phyloP scores from a whole-genome alignment of 495 filamentous ascomycete genomes.

The Choiromyces venosus region DNA sequence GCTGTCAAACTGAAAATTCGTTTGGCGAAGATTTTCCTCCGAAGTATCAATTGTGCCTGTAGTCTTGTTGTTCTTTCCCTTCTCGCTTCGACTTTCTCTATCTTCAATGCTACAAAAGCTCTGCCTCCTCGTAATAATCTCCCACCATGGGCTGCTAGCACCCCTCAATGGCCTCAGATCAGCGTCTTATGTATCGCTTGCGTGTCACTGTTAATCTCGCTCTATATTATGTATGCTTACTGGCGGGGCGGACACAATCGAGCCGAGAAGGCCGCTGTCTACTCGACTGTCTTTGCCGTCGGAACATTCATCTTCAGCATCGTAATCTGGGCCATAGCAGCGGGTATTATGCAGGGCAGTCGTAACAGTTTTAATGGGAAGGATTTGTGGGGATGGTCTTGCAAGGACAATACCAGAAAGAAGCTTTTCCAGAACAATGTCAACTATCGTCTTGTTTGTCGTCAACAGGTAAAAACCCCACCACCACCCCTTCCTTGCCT shows the following conservation, averaged over 20 bases:
- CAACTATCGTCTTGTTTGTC: conserved; percentile 87
- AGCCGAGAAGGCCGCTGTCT: conserved; percentile 85
- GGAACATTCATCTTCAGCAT: conserved; percentile 91
- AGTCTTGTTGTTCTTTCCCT: conserved; percentile 89
- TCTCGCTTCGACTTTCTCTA: conserved; percentile 72
- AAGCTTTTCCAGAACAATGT: conserved; percentile 70
- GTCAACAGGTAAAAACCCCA: conserved; percentile 65
- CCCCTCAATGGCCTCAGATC: conserved; percentile 85
- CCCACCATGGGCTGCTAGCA: conserved; percentile 73
- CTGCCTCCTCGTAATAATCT: conserved; percentile 71
- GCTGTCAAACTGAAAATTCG: conserved; percentile 89
- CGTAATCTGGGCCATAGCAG: conserved; percentile 85
- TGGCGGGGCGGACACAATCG: conserved; percentile 80
- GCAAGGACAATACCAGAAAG: conserved; percentile 75
- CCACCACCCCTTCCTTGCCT: not conserved
- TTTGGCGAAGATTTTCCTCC: conserved; percentile 87
- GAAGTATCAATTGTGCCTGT: conserved; percentile 92
- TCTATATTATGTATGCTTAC: conserved; percentile 79
- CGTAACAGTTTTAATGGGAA: conserved; percentile 66
- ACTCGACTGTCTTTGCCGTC: conserved; percentile 88
- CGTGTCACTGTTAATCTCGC: conserved; percentile 70
- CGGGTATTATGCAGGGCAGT: conserved; percentile 72
- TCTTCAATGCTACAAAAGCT: conserved; percentile 76
- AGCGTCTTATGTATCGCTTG: conserved; percentile 69
- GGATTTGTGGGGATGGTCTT: conserved; percentile 97